These are phyloP conservation scores for Spathaspora arborariae DNA, from an alignment of 805 yeast species.

Conservation along the genomic window DNA sequence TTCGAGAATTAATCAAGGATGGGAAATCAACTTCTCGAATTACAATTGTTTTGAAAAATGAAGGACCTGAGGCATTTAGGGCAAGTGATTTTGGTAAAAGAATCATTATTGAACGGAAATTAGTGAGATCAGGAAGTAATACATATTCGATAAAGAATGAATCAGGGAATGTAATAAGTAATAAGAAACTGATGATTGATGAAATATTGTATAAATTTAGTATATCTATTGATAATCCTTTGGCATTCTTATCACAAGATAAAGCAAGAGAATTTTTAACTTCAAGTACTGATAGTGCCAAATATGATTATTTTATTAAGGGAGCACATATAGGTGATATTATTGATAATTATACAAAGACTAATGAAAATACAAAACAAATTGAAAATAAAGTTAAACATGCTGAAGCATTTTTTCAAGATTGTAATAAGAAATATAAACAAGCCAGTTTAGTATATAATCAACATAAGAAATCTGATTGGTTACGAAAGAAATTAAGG, in stretches of 20 bases:
- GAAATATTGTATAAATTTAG: conserved; percentile 66
- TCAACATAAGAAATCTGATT: conserved; percentile 31
- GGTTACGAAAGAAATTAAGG: conserved; percentile 28
- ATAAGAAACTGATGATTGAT: conserved; percentile 62
- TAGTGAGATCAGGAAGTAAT: conserved; percentile 45
- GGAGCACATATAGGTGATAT: conserved; percentile 75
- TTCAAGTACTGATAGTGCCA: conserved; percentile 64
- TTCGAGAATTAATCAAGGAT: conserved; percentile 69
- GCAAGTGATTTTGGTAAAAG: conserved; percentile 64
- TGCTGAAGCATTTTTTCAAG: conserved; percentile 21
- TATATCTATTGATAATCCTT: conserved; percentile 82
- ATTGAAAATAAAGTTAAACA: conserved; percentile 23
- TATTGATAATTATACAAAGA: conserved; percentile 44
- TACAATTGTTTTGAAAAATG: conserved; percentile 59
- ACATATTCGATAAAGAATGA: conserved; percentile 54
- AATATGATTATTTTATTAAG: conserved; percentile 73
- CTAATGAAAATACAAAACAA: conserved; percentile 25
- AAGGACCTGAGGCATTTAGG: conserved; percentile 61
- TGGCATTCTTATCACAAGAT: conserved; percentile 91
- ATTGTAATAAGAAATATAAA: conserved; percentile 24
- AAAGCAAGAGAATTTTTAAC: conserved; percentile 88
- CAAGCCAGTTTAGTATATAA: conserved; percentile 28
- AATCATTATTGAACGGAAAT: conserved; percentile 66
- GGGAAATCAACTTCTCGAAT: conserved; percentile 71
- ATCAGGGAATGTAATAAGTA: conserved; percentile 50